Conservation (phyloP, 2,329 filamentous ascomycete genomes). For the Fusarium falciforme region DNA sequence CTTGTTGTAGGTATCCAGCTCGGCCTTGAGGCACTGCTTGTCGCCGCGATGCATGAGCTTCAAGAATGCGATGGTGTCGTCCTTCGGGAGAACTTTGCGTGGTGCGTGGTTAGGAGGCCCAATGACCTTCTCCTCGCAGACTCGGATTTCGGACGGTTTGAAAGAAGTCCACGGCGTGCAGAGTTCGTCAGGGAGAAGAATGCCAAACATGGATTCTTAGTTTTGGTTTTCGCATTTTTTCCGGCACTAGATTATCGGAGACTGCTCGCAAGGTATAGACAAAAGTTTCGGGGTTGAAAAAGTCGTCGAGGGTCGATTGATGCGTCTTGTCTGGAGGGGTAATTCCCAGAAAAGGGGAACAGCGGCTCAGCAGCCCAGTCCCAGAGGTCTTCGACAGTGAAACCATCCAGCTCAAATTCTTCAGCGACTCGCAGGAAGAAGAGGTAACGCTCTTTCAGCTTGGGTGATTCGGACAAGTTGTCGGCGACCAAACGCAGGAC, state of each 20-base stretch:
- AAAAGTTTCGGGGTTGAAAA: constrained; percentile 23
- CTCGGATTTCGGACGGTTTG: constrained; percentile 10
- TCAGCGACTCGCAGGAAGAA: constrained; percentile 39
- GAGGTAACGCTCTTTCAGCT: constrained; percentile 31
- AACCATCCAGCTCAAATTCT: constrained; percentile 34
- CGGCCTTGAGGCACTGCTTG: background rate
- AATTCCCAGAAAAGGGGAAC: background rate
- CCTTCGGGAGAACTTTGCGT: constrained; percentile 7
- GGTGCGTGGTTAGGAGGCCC: constrained; percentile 1
- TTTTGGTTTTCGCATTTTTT: background rate
- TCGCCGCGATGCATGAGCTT: constrained; percentile 21
- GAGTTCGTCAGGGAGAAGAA: constrained; percentile 11
- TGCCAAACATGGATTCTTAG: background rate
- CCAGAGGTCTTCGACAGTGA: constrained; percentile 40
- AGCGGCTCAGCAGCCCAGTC: constrained; percentile 35
- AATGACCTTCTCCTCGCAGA: background rate
- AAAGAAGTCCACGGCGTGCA: constrained; percentile 24
- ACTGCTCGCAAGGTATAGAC: constrained; percentile 24
- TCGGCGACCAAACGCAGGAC: constrained; percentile 26
- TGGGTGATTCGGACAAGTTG: constrained; percentile 32
- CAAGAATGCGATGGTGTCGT: constrained; percentile 12
- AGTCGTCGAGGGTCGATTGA: constrained; percentile 11
- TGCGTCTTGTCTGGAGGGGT: background rate
- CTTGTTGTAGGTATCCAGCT: constrained; percentile 23
- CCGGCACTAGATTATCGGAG: constrained; percentile 8